Percentiles rank a stretch among this genome's conserved stretches.
phyloP scores from a whole-genome alignment of 2,329 filamentous ascomycete species.

The Clonostachys rhizophaga region DNA sequence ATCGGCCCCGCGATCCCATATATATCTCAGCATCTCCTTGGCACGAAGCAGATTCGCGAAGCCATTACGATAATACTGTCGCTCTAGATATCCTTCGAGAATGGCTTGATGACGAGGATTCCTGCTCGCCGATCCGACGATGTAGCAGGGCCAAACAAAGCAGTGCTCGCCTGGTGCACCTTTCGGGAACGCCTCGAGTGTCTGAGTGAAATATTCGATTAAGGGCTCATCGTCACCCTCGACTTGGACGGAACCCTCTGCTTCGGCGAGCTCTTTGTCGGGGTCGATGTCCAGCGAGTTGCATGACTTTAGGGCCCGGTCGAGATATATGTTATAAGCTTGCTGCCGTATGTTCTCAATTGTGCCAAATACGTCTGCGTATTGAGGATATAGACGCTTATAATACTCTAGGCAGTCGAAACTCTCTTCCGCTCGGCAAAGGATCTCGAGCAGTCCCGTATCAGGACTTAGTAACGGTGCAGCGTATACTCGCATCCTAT shows the following conservation, averaged over 20 bases:
- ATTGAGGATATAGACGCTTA: not conserved
- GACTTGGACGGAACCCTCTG: no score
- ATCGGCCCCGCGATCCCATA: conserved; percentile 1
- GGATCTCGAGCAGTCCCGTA: not conserved
- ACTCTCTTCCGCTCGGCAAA: not conserved
- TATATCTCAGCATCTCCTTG: conserved; percentile 1
- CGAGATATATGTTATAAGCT: conserved; percentile 2
- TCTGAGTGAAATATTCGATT: conserved; percentile 1
- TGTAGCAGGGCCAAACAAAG: conserved; percentile 5
- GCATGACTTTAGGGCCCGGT: not conserved
- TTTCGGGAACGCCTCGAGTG: not conserved
- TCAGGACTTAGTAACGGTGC: conserved; percentile 1
- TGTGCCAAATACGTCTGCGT: not conserved
- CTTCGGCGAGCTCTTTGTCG: not conserved
- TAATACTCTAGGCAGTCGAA: conserved; percentile 1
- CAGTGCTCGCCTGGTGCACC: not conserved
- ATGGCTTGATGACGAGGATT: not conserved
- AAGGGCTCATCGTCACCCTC: no score
- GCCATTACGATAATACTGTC: conserved; percentile 1
- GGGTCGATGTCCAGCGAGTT: not conserved
- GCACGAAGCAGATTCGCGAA: conserved; percentile 3
- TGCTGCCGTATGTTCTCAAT: not conserved
- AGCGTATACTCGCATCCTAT: conserved; percentile 1
- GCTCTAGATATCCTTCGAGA: not conserved
- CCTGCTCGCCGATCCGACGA: conserved; percentile 2